Conservation (phyloP, 495 filamentous ascomycete genomes). For the Evernia prunastri region DNA sequence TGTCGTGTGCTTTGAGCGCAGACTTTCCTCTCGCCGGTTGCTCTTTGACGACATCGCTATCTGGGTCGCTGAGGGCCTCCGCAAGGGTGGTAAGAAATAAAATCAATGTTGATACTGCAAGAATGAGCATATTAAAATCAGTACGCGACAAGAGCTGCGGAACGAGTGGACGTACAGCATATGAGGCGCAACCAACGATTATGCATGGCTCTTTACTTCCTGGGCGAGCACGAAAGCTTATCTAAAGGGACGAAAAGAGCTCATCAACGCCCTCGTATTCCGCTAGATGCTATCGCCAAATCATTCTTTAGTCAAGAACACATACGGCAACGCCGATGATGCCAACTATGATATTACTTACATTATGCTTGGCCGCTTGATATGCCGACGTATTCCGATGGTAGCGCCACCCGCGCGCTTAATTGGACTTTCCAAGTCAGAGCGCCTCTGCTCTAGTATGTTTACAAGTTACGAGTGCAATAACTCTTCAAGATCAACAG, state of each 20-base stretch:
- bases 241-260: not conserved
- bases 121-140: not conserved
- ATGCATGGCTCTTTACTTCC: slow-evolving; percentile 12
- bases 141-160: slow-evolving; percentile 8
- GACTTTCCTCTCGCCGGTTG: slow-evolving; percentile 8
- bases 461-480: no score
- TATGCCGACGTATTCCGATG: not conserved
- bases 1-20: slow-evolving; percentile 6
- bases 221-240: not conserved
- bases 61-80: slow-evolving; percentile 4
- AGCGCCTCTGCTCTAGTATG: no score
- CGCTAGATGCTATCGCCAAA: slow-evolving; percentile 8
- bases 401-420: slow-evolving; percentile 3
- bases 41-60: slow-evolving; percentile 10
- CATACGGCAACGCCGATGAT: not conserved
- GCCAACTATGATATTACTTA: slow-evolving; percentile 17
- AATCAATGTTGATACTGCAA: slow-evolving; percentile 19
- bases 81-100: slow-evolving; percentile 13
- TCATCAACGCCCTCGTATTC: not conserved
- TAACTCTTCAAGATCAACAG: no score
- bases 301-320: slow-evolving; percentile 1
- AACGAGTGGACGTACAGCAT: slow-evolving; percentile 11
- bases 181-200: slow-evolving; percentile 9
- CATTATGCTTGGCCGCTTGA: slow-evolving; percentile 3
- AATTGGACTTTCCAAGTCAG: no score